Evolutionary conservation across 1,139 yeast genomes (phyloP).

Genomic region (Pneumocystis jirovecii): DNA sequence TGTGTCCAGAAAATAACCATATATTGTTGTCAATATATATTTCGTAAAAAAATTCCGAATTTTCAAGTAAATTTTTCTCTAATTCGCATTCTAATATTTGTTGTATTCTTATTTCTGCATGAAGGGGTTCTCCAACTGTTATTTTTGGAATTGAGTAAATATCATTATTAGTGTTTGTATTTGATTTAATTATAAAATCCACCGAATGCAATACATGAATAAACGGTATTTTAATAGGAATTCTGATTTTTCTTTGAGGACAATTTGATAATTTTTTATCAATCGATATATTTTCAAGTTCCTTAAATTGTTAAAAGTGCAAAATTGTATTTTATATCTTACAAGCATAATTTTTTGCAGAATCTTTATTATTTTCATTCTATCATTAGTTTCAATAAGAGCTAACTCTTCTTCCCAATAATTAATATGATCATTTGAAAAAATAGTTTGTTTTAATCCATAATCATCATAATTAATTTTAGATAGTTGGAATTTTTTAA

Average conservation of each 20-base stretch:
- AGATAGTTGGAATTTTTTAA: neutral
- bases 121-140: neutral
- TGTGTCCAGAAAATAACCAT: slow-evolving; percentile 1
- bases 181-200: neutral
- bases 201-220: neutral
- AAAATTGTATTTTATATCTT: neutral
- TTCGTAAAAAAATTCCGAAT: neutral
- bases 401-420: neutral
- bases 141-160: neutral
- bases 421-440: neutral
- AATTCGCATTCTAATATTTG: neutral
- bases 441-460: neutral
- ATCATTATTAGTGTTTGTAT: neutral
- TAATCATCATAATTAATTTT: neutral
- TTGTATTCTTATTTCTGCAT: neutral
- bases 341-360: neutral
- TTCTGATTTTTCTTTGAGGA: neutral
- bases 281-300: neutral
- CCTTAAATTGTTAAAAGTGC: neutral
- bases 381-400: neutral
- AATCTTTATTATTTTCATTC: neutral
- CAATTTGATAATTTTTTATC: neutral
- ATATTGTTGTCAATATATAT: neutral
- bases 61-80: neutral
- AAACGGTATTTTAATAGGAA: neutral